Percentiles rank a stretch among this genome's conserved stretches.
phyloP scores from a whole-genome alignment of 2,329 filamentous ascomycete species.

The Elsinoe arachidis region DNA sequence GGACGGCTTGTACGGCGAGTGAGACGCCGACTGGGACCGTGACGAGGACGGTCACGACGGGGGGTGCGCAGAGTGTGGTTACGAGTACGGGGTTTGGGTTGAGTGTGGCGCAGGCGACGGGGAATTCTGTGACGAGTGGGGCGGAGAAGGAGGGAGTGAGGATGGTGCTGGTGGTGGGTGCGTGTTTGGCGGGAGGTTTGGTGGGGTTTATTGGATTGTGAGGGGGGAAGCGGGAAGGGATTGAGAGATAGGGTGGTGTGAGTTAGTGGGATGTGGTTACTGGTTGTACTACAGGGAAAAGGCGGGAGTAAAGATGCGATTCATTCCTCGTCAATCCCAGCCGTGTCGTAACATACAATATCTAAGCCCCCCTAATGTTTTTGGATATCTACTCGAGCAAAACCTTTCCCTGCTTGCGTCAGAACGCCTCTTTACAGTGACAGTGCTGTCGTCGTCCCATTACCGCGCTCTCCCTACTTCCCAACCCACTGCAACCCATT shows the following conservation, averaged over 20 bases:
- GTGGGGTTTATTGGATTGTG: neutral
- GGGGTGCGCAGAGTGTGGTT: slow-evolving; percentile 18
- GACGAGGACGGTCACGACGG: slow-evolving; percentile 25
- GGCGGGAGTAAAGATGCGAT: too few species aligned
- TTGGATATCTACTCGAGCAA: neutral
- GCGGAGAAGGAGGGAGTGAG: neutral
- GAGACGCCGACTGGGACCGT: slow-evolving; percentile 25
- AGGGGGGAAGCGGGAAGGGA: too few species aligned
- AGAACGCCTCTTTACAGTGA: neutral
- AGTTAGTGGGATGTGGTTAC: too few species aligned
- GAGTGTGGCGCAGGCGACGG: slow-evolving; percentile 22
- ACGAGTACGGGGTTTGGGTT: slow-evolving; percentile 24
- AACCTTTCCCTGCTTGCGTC: neutral
- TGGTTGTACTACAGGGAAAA: too few species aligned
- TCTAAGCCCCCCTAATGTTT: neutral
- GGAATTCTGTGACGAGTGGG: slow-evolving; percentile 1
- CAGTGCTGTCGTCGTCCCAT: neutral
- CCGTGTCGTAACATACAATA: too few species aligned
- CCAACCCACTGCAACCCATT: neutral
- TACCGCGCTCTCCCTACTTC: neutral
- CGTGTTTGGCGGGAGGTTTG: neutral
- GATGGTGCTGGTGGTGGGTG: neutral
- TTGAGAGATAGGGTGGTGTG: too few species aligned
- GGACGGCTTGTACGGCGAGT: slow-evolving; percentile 26
- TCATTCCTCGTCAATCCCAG: too few species aligned